Conservation (phyloP, 345 rosid genomes). For the Citrus unshiu region DNA sequence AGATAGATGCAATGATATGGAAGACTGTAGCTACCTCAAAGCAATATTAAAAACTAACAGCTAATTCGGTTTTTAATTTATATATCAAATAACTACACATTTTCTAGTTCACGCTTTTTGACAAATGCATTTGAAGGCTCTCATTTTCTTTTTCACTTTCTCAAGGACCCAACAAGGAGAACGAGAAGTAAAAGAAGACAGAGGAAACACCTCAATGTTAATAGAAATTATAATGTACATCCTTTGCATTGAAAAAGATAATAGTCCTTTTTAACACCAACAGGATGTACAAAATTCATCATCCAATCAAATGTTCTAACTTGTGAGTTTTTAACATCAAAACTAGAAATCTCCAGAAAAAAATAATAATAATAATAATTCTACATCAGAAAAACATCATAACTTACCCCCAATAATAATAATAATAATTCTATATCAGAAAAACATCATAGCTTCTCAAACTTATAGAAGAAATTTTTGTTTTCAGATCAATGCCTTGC, state of each 20-base stretch:
- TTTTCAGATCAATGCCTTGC: neutral
- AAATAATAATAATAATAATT: no score
- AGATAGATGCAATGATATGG: neutral
- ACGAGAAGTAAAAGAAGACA: neutral
- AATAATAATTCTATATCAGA: no score
- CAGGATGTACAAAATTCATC: neutral
- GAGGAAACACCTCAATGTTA: neutral
- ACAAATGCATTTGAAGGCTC: neutral
- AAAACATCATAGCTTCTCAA: neutral
- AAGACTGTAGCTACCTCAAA: neutral
- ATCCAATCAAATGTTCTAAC: neutral
- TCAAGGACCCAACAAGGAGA: neutral
- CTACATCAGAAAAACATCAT: neutral
- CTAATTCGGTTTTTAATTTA: neutral
- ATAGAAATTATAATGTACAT: neutral
- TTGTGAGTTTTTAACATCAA: neutral
- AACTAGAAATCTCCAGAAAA: neutral
- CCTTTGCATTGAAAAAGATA: neutral
- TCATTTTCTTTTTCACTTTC: neutral
- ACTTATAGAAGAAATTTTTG: neutral
- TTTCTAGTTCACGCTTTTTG: neutral
- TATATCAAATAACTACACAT: neutral
- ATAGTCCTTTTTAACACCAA: neutral
- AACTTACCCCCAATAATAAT: neutral
- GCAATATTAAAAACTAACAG: neutral